These are phyloP conservation scores for Peronospora farinosa DNA, from an alignment of 352 stramenopile species.

Conservation along the genomic window DNA sequence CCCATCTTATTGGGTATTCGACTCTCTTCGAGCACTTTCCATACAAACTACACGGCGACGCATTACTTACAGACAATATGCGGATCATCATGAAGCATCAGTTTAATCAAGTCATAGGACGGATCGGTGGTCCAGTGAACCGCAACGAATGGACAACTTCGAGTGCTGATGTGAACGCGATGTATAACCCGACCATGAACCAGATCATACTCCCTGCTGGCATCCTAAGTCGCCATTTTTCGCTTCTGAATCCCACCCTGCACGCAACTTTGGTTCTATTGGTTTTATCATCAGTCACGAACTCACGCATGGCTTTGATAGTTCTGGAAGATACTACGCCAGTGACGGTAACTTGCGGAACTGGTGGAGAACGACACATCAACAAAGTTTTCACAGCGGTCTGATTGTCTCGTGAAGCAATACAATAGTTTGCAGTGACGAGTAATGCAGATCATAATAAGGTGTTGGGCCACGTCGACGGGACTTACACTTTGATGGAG, in stretches of 20 bases:
- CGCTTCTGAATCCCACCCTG: conserved; percentile 62
- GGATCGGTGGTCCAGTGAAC: no score
- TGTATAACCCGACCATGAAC: conserved; percentile 63
- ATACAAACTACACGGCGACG: no score
- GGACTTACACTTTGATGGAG: conserved; percentile 69
- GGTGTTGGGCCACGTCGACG: conserved; percentile 63
- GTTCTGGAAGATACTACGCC: conserved; percentile 86
- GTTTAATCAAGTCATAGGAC: no score
- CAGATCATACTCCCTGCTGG: conserved; percentile 95
- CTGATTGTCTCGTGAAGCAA: conserved; percentile 62
- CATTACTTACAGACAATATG: no score
- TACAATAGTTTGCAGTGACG: conserved; percentile 39
- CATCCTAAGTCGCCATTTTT: conserved; percentile 95
- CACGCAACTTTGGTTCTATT: conserved; percentile 91
- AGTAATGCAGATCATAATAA: conserved; percentile 35
- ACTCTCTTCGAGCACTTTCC: no score
- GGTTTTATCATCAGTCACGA: no score
- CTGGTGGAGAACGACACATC: conserved; percentile 90
- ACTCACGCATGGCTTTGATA: conserved; percentile 94
- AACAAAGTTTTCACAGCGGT: conserved; percentile 56
- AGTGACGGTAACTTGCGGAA: conserved; percentile 87
- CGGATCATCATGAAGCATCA: no score
- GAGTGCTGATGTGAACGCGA: conserved; percentile 90
- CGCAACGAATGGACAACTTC: conserved; percentile 90
- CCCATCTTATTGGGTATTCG: conserved; percentile 68